Base-by-base conservation (phyloP, 2,329 filamentous ascomycete species). In the Gaeumannomyces sp. region DNA sequence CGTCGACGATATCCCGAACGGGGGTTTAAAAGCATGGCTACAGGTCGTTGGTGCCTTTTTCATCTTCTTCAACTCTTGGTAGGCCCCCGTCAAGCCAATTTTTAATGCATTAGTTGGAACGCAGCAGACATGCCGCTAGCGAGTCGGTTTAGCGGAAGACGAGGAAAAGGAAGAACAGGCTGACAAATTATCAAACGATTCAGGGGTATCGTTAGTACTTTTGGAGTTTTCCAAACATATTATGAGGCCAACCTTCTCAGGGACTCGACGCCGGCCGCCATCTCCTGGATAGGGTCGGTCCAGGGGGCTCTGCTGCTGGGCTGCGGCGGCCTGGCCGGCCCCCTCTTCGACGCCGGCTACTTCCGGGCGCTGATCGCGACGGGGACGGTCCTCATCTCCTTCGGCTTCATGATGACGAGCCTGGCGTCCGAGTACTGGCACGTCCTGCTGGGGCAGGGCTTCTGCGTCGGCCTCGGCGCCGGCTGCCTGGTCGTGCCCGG, bases 21-120 rank as follows among this genome's bases (percentile, higher is more conserved):
- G 84, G 10, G 84, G 84, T 1, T 70, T 80, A 33, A 71, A 75
- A 38, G 84, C 84, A n/a, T 86, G 83, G 83, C 73, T 78, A 0
- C 84, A 86, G 69, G 82, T 83, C 4, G 76, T 78, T 2, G 75
- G 83, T 14, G 79, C 76, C 2, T 83, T 83, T 69, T 73, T 83
- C 61, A 76, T 85, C 60, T 82, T 84, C 68, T 83, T 86, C 71
- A 85, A 82, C 68, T 83, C 84, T 1, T 87, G 85, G 67, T 60
- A 57, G 19, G 62, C n/a, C 38, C 19, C 14, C 13, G 16, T n/a
- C 45, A 50, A n/a, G 22, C 2, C 19, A n/a, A 50, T 10, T 5
- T 50, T 2, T 50, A 19, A n/a, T n/a, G 16, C 14, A 5, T 57
- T 22, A 13, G n/a, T 19, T 22, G 27, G 28, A n/a, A 16, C 50